Evolutionary conservation across 2,329 filamentous ascomycete species (phyloP), one percentile per base, ranked within the genome.

Genomic region (Hypoxylon sp.): DNA sequence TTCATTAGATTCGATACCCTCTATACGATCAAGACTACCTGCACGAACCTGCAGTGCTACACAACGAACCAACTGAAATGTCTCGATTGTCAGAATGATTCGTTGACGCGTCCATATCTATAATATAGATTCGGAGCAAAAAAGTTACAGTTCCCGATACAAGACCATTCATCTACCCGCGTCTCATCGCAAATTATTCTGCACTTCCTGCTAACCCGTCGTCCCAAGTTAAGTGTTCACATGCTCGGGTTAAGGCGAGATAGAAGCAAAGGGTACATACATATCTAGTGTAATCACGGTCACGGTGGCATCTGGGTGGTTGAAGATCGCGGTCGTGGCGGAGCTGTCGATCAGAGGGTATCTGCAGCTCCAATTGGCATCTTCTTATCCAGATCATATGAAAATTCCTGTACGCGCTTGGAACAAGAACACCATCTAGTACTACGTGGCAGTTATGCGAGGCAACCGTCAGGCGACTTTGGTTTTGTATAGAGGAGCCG

Each of bases 311-410:
- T 17, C 38, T 43, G 17, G 38, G 52, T 32, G 34, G 56, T 59
- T 50, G 61, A 62, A 63, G 61, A 67, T 65, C 32, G 28, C 41
- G 64, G 51, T 45, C 58, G 67, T 65, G 67, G 64, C 67, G 56
- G 50, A 70, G 68, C 55, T 45, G 67, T 66, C 67, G 69, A 71
- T 67, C 67, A 66, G 55, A 63, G 53, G 70, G 59, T 69, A 70
- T 72, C 63, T 68, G 70, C 70, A 72, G 68, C 61, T 68, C 62
- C 69, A 67, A 65, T 65, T 67, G 68, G 67, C 58, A 69, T 67
- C 50, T 57, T 41, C 34, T 65, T 43, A 36, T 56, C 60, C 57
- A 65, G 56, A 64, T 65, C 64, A 66, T 59, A 68, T 58, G 53
- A 60, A 63, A 34, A 34, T 45, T 60, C 34, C 57, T 60, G 60